These are phyloP conservation scores for Mycena haematopus DNA, from an alignment of 768 basidiomycete species.

Conservation along the genomic window DNA sequence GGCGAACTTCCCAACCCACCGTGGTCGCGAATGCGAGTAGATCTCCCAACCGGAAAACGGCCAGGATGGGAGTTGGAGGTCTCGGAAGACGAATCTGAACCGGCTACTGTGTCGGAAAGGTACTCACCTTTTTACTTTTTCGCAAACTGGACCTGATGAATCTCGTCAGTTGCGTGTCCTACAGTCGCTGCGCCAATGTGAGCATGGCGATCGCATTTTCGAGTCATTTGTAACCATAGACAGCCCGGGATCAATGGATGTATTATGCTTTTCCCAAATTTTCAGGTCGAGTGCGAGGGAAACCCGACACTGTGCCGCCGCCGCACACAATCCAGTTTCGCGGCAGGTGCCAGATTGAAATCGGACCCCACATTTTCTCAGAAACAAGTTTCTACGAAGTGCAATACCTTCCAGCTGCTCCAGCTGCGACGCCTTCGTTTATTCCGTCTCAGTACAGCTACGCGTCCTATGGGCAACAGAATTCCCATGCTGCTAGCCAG, in stretches of 20 bases:
- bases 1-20: no score
- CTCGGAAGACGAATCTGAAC: conserved; percentile 48
- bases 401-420: conserved; percentile 57
- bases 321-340: conserved; percentile 70
- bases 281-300: conserved; percentile 67
- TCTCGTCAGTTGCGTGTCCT: conserved; percentile 60
- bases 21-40: conserved; percentile 27
- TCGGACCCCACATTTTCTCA: conserved; percentile 77
- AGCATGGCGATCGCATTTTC: conserved; percentile 24
- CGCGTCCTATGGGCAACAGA: conserved; percentile 28
- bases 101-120: conserved; percentile 67
- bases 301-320: conserved; percentile 61
- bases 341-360: conserved; percentile 72
- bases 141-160: conserved; percentile 4
- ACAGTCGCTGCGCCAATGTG: conserved; percentile 77
- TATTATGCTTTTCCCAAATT: conserved; percentile 73
- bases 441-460: conserved; percentile 6
- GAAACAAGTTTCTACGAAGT: conserved; percentile 78
- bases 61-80: conserved; percentile 67
- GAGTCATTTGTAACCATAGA: conserved; percentile 21
- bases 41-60: conserved; percentile 61
- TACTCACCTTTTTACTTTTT: conserved; percentile 29
- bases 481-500: conserved; percentile 22
- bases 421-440: conserved; percentile 21
- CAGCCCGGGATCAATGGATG: conserved; percentile 66